Evolutionary conservation across 139 green algal genomes (phyloP).

Genomic region (Mesotaenium endlicherianum): DNA sequence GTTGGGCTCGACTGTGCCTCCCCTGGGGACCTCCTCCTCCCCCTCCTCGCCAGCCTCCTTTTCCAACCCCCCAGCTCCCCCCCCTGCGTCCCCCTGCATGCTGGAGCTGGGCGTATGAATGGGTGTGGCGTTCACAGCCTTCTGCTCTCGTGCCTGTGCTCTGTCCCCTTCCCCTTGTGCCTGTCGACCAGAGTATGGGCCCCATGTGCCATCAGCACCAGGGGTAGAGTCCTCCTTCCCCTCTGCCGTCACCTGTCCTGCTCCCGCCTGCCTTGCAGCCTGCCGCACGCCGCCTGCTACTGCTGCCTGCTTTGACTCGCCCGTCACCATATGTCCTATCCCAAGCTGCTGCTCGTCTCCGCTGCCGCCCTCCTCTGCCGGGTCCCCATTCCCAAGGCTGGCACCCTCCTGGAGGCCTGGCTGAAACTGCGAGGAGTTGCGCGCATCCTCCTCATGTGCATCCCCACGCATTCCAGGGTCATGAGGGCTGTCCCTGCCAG

Average conservation of each 20-base stretch:
- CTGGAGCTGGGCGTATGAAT: background rate
- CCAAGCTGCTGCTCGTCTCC: too few species aligned
- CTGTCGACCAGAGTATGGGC: background rate
- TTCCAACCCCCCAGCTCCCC: background rate
- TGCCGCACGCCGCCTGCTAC: too few species aligned
- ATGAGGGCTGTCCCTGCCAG: background rate
- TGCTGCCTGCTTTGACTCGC: too few species aligned
- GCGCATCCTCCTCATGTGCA: background rate
- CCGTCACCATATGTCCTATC: too few species aligned
- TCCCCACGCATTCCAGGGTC: too few species aligned
- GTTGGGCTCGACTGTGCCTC: conserved; percentile 4
- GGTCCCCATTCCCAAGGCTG: background rate
- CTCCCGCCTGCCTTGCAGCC: background rate
- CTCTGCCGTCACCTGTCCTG: background rate
- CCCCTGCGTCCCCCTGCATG: background rate
- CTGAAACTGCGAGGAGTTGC: background rate
- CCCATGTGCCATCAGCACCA: background rate
- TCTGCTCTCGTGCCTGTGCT: background rate
- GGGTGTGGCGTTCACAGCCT: background rate
- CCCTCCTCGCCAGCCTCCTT: background rate
- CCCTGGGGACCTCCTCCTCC: background rate
- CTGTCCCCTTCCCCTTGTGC: background rate
- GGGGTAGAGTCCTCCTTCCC: background rate
- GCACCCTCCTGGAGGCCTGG: background rate
- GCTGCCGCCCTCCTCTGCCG: too few species aligned